Evolutionary conservation across 257 asterid species (phyloP).

Genomic region (Solanum medicagineum): DNA sequence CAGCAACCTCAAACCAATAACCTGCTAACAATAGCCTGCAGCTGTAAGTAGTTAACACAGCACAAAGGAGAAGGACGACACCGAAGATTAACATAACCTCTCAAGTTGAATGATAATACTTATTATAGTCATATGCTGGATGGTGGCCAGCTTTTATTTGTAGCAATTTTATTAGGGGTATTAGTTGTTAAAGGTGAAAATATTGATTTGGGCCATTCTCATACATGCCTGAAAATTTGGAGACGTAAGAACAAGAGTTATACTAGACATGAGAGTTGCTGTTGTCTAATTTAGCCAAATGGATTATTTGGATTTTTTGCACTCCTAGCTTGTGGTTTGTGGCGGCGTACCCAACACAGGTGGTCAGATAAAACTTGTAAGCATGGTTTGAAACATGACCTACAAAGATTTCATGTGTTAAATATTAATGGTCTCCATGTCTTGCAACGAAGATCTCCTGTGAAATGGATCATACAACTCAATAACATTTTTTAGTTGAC

Average conservation of each 20-base stretch:
- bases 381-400: no score
- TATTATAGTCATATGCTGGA: neutral
- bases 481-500: no score
- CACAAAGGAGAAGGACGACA: neutral
- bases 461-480: no score
- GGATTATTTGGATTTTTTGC: neutral
- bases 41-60: neutral
- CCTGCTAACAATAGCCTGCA: neutral
- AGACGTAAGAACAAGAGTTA: neutral
- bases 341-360: neutral
- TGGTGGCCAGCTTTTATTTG: neutral
- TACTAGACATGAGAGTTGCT: neutral
- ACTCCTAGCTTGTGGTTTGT: neutral
- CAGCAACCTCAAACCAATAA: slow-evolving; percentile 6
- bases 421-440: no score
- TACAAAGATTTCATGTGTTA: no score
- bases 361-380: no score
- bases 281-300: neutral
- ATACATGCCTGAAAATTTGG: neutral
- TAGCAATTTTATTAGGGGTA: neutral
- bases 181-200: neutral
- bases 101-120: neutral
- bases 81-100: neutral
- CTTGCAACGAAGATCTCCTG: no score
- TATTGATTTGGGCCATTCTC: neutral